phyloP scores from a whole-genome alignment of 148 eudicot species.

The Euryodendron excelsum region DNA sequence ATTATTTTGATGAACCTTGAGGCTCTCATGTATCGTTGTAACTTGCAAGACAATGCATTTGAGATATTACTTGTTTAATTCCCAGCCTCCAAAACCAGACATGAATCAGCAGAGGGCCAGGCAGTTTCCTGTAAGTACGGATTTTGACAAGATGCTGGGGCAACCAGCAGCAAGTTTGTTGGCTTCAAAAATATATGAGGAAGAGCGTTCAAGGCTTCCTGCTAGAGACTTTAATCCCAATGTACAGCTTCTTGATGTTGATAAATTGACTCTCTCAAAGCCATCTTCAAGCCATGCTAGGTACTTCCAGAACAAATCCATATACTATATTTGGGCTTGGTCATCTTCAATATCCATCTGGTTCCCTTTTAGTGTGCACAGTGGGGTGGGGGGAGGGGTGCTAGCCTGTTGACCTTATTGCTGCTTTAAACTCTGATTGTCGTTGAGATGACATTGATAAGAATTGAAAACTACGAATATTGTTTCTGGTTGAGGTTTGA shows the following conservation, averaged over 20 bases:
- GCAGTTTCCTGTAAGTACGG: neutral
- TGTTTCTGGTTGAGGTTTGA: neutral
- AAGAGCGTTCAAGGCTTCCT: neutral
- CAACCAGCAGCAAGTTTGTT: neutral
- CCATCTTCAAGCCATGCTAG: slow-evolving; percentile 17
- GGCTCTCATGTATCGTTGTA: neutral
- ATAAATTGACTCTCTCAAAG: slow-evolving; percentile 6
- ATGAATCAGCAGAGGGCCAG: slow-evolving; percentile 15
- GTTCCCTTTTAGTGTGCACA: neutral
- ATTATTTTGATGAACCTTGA: neutral
- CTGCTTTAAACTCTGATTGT: neutral
- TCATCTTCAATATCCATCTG: neutral
- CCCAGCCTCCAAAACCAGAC: slow-evolving; percentile 23
- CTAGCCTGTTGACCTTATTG: neutral
- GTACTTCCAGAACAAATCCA: slow-evolving; percentile 3
- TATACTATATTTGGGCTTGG: neutral
- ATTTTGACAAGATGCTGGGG: neutral
- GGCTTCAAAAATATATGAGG: neutral
- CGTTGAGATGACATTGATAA: neutral
- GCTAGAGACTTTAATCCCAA: neutral
- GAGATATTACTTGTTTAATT: slow-evolving; percentile 1
- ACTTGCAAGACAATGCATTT: neutral
- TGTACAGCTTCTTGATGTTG: neutral
- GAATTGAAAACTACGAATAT: neutral
- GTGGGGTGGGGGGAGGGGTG: neutral